These are phyloP conservation scores for Colletotrichum camelliae DNA, from an alignment of 2,329 filamentous ascomycete species.

Conservation along the genomic window DNA sequence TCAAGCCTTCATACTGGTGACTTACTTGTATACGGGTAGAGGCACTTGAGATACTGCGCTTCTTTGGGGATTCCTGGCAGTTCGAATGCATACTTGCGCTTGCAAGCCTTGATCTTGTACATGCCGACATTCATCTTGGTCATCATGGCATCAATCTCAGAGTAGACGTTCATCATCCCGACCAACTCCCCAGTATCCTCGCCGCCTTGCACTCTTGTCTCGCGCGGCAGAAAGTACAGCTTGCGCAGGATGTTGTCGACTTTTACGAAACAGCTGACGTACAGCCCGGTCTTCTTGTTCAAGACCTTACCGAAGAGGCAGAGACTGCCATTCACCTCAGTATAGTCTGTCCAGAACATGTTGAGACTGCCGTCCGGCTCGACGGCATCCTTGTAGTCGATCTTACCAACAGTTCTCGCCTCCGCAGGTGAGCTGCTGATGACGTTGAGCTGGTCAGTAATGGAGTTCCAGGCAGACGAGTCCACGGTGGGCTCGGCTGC, in stretches of 20 bases:
- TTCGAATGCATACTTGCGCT: slow-evolving; percentile 95
- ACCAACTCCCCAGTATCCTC: slow-evolving; percentile 78
- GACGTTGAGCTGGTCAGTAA: slow-evolving; percentile 86
- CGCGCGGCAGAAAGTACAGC: slow-evolving; percentile 88
- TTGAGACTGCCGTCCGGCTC: slow-evolving; percentile 90
- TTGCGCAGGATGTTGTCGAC: slow-evolving; percentile 93
- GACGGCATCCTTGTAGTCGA: slow-evolving; percentile 83
- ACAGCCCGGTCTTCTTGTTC: slow-evolving; percentile 80
- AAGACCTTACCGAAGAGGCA: slow-evolving; percentile 96
- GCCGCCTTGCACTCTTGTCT: slow-evolving; percentile 61
- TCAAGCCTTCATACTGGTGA: slow-evolving; percentile 5
- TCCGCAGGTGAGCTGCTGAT: slow-evolving; percentile 75
- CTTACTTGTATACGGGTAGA: slow-evolving; percentile 88
- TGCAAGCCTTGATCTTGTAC: slow-evolving; percentile 92
- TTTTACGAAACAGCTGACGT: slow-evolving; percentile 94
- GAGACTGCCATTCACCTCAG: slow-evolving; percentile 86
- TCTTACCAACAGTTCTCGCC: slow-evolving; percentile 73
- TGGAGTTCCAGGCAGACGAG: slow-evolving; percentile 84
- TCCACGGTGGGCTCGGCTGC: slow-evolving; percentile 68
- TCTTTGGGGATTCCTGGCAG: slow-evolving; percentile 86
- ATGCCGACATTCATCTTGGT: slow-evolving; percentile 82
- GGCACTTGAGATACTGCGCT: slow-evolving; percentile 89
- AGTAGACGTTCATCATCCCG: slow-evolving; percentile 86
- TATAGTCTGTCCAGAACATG: slow-evolving; percentile 98
- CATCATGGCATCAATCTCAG: slow-evolving; percentile 90